Evolutionary conservation across 768 basidiomycete species (phyloP), one percentile per base, ranked within the genome.

Genomic region (Tricholoma flavovirens): DNA sequence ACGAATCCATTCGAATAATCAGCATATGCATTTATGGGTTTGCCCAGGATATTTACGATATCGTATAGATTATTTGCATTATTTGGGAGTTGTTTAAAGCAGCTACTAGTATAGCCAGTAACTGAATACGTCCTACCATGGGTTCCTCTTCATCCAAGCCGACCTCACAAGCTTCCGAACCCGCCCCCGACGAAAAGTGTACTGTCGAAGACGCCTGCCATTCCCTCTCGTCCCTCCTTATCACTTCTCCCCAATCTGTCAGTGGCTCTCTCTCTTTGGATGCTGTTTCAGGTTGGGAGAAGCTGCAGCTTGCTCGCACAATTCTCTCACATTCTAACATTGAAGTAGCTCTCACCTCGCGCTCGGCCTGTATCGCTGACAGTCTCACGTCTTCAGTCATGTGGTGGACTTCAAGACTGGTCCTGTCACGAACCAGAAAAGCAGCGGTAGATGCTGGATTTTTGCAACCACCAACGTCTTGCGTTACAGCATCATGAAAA

Each of bases 391-490:
- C 52, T 97, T 95, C 78, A 95, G 93, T 69, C 78, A 83, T 61
- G 76, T 83, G 59, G 66, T 97, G 19, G 87, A 86, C 54, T 87
- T 88, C 73, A 88, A 90, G 77, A 85, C 92, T 1, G 82, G 79
- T 1, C 93, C 93, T 9, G 75, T 94, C 60, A 94, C 92, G 11
- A 82, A 88, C 71, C 93, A 96, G 81, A 88, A 85, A 73, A 84
- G 79, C 66, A 90, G 87, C 56, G 95, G 95, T 0, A 77, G 95
- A 48, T 98, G 95, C 75, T 98, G 96, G 95, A 77, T 97, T 7
- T 98, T 98, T 68, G 90, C 94, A 2, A 90, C 91, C 6, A 94
- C 92, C 59, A 92, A 93, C 69, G 81, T 93, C 22, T 75, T 93
- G 57, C 79, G 94, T 4, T 89, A 90, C 71, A 81, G 84, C 51